These are phyloP conservation scores for Salicornia ramosissima DNA, from an alignment of 148 eudicot genomes.

Conservation along the genomic window DNA sequence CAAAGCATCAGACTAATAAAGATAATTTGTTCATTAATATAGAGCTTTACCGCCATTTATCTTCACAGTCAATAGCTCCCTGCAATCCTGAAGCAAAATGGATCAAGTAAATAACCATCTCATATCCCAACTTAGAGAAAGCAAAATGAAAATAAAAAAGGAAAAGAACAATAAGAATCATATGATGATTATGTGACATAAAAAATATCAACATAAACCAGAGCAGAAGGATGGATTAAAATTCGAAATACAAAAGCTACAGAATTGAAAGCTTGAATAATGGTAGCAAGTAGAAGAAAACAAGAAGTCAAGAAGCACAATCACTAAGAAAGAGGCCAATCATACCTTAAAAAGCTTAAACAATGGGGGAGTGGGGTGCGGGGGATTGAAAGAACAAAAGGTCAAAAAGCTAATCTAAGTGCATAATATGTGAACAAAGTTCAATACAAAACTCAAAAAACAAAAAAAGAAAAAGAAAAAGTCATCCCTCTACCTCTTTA, in stretches of 20 bases:
- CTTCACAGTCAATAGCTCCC: constrained; percentile 6
- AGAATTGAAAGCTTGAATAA: neutral
- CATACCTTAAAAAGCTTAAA: neutral
- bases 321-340: neutral
- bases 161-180: neutral
- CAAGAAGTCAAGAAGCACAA: neutral
- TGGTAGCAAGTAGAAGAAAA: neutral
- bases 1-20: neutral
- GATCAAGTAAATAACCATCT: neutral
- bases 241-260: neutral
- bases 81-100: constrained; percentile 8
- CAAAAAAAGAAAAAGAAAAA: too few species aligned
- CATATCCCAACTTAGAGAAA: neutral
- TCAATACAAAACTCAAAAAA: too few species aligned
- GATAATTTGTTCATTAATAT: neutral
- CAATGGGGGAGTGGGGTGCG: too few species aligned
- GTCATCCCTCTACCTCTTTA: too few species aligned
- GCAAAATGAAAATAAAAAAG: neutral
- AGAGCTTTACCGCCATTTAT: constrained; percentile 24
- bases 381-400: too few species aligned
- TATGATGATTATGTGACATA: neutral
- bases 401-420: too few species aligned
- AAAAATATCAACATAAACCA: neutral
- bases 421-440: too few species aligned
- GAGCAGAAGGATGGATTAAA: neutral